Conservation (phyloP, 2,329 filamentous ascomycete genomes). For the Arthrobotrys sinensis region DNA sequence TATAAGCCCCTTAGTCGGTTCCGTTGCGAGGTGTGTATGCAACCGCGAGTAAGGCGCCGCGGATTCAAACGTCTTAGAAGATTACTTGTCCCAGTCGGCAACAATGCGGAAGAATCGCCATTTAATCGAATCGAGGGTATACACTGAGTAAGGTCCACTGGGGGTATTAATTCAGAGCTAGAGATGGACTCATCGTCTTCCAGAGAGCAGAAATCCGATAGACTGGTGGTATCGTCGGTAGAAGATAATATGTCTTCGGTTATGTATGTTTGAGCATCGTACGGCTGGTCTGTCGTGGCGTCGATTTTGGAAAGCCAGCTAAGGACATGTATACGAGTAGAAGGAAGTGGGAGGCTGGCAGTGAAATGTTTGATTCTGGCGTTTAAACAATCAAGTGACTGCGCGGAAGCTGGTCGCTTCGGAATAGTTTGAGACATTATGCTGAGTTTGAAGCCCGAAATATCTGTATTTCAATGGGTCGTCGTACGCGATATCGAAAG, state of each 20-base stretch:
- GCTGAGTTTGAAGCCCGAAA: not conserved
- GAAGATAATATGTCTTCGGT: slow-evolving; percentile 4
- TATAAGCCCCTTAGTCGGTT: not conserved
- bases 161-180: not conserved
- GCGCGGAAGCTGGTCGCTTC: slow-evolving; percentile 1
- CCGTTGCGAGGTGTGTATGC: not conserved
- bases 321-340: slow-evolving; percentile 9
- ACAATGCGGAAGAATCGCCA: slow-evolving; percentile 16
- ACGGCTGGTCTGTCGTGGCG: not conserved
- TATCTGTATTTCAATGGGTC: not conserved
- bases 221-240: slow-evolving; percentile 7
- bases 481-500: not conserved
- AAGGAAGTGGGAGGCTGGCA: slow-evolving; percentile 2
- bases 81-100: slow-evolving; percentile 7
- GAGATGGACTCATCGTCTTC: slow-evolving; percentile 11
- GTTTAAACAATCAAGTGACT: slow-evolving; percentile 1
- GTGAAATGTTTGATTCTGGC: slow-evolving; percentile 13
- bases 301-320: slow-evolving; percentile 20
- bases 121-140: slow-evolving; percentile 19
- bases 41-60: slow-evolving; percentile 12
- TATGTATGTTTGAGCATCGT: not conserved
- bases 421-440: slow-evolving; percentile 1
- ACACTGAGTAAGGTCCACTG: slow-evolving; percentile 22
- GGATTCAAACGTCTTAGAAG: slow-evolving; percentile 18
- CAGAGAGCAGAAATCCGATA: not conserved